These are phyloP conservation scores for Cystofilobasidium ferigula DNA, from an alignment of 768 basidiomycete genomes.

Conservation along the genomic window DNA sequence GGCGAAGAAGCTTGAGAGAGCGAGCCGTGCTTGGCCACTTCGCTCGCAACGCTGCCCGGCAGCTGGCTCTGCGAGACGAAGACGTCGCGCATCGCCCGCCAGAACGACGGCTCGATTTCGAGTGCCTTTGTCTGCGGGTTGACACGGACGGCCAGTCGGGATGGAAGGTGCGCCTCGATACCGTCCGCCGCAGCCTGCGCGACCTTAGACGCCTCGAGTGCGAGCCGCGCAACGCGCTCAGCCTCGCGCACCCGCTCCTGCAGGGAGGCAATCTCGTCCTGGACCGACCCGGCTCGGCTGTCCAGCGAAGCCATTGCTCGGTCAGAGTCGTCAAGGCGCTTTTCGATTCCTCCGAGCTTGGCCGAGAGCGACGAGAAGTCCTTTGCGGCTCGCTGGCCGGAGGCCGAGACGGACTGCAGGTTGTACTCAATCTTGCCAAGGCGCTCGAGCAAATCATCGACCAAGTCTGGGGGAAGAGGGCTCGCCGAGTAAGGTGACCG, in stretches of 20 bases:
- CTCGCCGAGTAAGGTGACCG: background rate
- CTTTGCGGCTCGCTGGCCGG: slow-evolving; percentile 25
- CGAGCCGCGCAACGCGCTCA: slow-evolving; percentile 32
- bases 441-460: slow-evolving; percentile 35
- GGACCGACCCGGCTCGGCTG: slow-evolving; percentile 12
- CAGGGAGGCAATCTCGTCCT: slow-evolving; percentile 29
- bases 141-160: slow-evolving; percentile 37
- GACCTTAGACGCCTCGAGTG: slow-evolving; percentile 34
- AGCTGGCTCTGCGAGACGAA: slow-evolving; percentile 34
- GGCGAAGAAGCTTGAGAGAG: slow-evolving; percentile 2
- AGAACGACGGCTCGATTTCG: slow-evolving; percentile 41
- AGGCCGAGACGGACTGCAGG: slow-evolving; percentile 29
- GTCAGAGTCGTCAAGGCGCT: slow-evolving; percentile 1
- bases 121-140: slow-evolving; percentile 31
- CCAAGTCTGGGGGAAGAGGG: slow-evolving; percentile 30
- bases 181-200: slow-evolving; percentile 31
- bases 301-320: slow-evolving; percentile 5
- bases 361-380: slow-evolving; percentile 12
- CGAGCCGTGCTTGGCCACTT: slow-evolving; percentile 25
- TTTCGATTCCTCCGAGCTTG: slow-evolving; percentile 14
- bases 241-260: slow-evolving; percentile 32
- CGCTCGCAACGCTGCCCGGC: slow-evolving; percentile 30
- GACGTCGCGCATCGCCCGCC: slow-evolving; percentile 40
- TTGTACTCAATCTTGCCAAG: slow-evolving; percentile 33
- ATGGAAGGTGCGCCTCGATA: slow-evolving; percentile 39